Conservation (phyloP, 805 yeast species). For the Starmera amethionina region DNA sequence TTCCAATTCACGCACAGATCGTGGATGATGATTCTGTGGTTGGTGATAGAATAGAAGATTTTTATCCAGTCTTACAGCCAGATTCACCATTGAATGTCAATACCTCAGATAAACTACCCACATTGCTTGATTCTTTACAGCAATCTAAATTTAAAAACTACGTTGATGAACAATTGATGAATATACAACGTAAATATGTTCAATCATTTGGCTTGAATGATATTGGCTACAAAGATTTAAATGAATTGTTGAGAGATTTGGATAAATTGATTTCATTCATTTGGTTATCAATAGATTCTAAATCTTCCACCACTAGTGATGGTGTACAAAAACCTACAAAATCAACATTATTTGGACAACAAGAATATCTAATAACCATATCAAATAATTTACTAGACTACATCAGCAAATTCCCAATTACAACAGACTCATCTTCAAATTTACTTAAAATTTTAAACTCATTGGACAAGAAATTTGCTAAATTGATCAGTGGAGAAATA, state of each 20-base stretch:
- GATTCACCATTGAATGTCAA: slow-evolving; percentile 3
- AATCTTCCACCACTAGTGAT: slow-evolving; percentile 16
- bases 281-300: slow-evolving; percentile 46
- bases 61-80: slow-evolving; percentile 5
- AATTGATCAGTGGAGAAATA: slow-evolving; percentile 25
- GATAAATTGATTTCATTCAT: slow-evolving; percentile 41
- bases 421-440: slow-evolving; percentile 20
- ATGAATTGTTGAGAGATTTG: slow-evolving; percentile 34
- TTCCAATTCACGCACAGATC: neutral
- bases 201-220: slow-evolving; percentile 30
- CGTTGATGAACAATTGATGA: slow-evolving; percentile 43
- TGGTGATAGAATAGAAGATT: slow-evolving; percentile 7
- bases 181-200: slow-evolving; percentile 44
- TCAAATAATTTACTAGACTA: slow-evolving; percentile 64
- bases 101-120: slow-evolving; percentile 2
- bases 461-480: slow-evolving; percentile 31
- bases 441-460: slow-evolving; percentile 28
- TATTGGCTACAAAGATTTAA: slow-evolving; percentile 19
- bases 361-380: slow-evolving; percentile 48
- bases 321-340: too few relatives aligned
- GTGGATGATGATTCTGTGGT: neutral
- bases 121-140: slow-evolving; percentile 34
- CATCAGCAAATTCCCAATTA: slow-evolving; percentile 31
- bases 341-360: slow-evolving; percentile 43
- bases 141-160: slow-evolving; percentile 46